A percentile compares a stretch with the other conserved stretches of the same genome.
phyloP scores from a whole-genome alignment of 176 grass and related monocot species.

The Luzula sylvatica region DNA sequence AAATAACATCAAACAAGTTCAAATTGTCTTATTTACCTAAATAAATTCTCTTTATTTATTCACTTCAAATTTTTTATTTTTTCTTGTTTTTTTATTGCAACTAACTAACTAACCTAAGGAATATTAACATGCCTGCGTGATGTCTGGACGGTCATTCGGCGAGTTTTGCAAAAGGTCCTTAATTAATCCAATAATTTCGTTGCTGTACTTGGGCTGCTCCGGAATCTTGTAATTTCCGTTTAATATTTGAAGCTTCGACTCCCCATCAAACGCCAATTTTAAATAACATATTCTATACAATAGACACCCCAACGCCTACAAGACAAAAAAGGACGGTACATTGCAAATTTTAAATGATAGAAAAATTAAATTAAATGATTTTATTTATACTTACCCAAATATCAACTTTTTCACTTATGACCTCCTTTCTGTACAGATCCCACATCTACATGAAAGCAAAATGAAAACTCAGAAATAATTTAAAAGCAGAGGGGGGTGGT shows the following conservation, averaged over 20 bases:
- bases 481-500: neutral
- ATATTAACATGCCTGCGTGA: constrained; percentile 74
- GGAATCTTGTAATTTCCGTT: constrained; percentile 83
- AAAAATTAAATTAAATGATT: no score
- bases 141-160: constrained; percentile 65
- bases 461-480: constrained; percentile 7
- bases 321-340: constrained; percentile 5
- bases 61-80: no score
- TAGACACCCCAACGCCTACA: constrained; percentile 74
- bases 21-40: constrained; percentile 19
- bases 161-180: constrained; percentile 62
- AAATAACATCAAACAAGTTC: constrained; percentile 22
- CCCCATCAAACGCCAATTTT: constrained; percentile 80
- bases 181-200: constrained; percentile 36
- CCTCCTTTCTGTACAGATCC: constrained; percentile 85
- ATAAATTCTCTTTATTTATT: constrained; percentile 26
- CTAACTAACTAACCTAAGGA: constrained; percentile 57
- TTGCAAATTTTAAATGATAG: neutral
- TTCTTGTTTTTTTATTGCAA: neutral
- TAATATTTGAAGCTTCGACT: constrained; percentile 82
- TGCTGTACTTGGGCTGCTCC: constrained; percentile 55
- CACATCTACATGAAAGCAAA: constrained; percentile 58
- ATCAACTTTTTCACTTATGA: constrained; percentile 80
- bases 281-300: constrained; percentile 83
- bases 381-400: constrained; percentile 64